Evolutionary conservation across 2,329 filamentous ascomycete species (phyloP).

Genomic region (Fusarium austroafricanum): DNA sequence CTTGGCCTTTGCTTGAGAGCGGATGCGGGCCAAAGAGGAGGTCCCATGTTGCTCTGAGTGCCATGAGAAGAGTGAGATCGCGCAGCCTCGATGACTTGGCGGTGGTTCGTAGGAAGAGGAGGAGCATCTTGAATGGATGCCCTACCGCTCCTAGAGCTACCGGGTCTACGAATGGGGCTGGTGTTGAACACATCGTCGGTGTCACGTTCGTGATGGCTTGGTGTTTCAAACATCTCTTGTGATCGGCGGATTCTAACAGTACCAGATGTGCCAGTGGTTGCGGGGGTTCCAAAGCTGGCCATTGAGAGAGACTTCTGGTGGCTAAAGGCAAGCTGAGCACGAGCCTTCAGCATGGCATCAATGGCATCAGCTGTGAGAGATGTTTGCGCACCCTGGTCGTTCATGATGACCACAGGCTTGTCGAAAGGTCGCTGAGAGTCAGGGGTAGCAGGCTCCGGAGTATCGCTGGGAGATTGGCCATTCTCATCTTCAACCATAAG

Average conservation of each 20-base stretch:
- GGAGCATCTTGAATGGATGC: slow-evolving; percentile 62
- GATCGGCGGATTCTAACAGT: slow-evolving; percentile 60
- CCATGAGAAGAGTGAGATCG: slow-evolving; percentile 66
- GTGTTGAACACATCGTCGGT: slow-evolving; percentile 56
- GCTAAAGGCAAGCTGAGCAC: slow-evolving; percentile 34
- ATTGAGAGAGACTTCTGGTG: slow-evolving; percentile 55
- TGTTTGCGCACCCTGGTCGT: slow-evolving; percentile 84
- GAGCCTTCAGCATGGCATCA: slow-evolving; percentile 75
- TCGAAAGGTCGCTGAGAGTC: slow-evolving; percentile 68
- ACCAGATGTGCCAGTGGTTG: slow-evolving; percentile 53
- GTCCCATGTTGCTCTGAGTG: slow-evolving; percentile 75
- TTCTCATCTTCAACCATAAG: slow-evolving; percentile 75
- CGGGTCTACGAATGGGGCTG: slow-evolving; percentile 65
- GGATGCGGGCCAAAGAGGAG: slow-evolving; percentile 85
- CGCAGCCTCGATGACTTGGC: slow-evolving; percentile 84
- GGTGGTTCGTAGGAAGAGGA: slow-evolving; percentile 85
- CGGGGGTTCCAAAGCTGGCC: slow-evolving; percentile 49
- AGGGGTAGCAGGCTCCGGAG: slow-evolving; percentile 59
- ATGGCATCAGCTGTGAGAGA: slow-evolving; percentile 84
- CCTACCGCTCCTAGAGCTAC: slow-evolving; percentile 77
- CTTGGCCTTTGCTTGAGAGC: slow-evolving; percentile 69
- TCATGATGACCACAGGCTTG: slow-evolving; percentile 58
- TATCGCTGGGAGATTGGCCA: slow-evolving; percentile 61
- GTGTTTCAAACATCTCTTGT: slow-evolving; percentile 62
- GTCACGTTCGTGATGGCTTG: slow-evolving; percentile 54